These are phyloP conservation scores for Russula olivacea DNA, from an alignment of 768 basidiomycete genomes.

Conservation along the genomic window DNA sequence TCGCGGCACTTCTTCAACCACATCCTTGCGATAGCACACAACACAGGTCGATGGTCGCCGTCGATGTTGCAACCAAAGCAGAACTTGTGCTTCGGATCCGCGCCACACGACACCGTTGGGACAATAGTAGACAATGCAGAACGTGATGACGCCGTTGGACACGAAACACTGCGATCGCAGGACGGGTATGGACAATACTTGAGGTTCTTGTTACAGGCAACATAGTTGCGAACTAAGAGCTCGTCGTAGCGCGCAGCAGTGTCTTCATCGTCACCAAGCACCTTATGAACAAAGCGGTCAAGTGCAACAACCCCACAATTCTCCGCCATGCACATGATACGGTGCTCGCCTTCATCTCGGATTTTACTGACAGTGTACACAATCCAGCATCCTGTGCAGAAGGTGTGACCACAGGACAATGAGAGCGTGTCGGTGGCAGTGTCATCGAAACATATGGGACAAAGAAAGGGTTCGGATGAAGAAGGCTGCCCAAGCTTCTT, in stretches of 20 bases:
- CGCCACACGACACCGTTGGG: slow-evolving; percentile 84
- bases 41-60: slow-evolving; percentile 84
- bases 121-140: slow-evolving; percentile 70
- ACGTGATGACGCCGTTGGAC: slow-evolving; percentile 73
- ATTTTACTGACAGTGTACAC: slow-evolving; percentile 78
- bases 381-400: slow-evolving; percentile 80
- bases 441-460: slow-evolving; percentile 93
- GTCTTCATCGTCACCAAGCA: slow-evolving; percentile 50
- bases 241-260: slow-evolving; percentile 73
- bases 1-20: slow-evolving; percentile 98
- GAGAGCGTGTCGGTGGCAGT: slow-evolving; percentile 54
- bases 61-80: slow-evolving; percentile 94
- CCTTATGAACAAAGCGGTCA: slow-evolving; percentile 53
- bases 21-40: slow-evolving; percentile 82
- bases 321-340: slow-evolving; percentile 76
- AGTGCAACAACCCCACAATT: slow-evolving; percentile 60
- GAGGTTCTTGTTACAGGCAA: slow-evolving; percentile 72
- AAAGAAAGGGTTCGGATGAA: slow-evolving; percentile 58
- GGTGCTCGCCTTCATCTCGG: slow-evolving; percentile 70
- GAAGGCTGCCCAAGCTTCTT: slow-evolving; percentile 24
- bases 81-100: slow-evolving; percentile 63
- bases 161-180: slow-evolving; percentile 92
- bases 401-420: slow-evolving; percentile 77
- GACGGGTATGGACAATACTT: slow-evolving; percentile 95
- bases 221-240: slow-evolving; percentile 85